Evolutionary conservation across 352 stramenopile genomes (phyloP), one percentile per base, ranked within the genome.

Genomic region (Phytophthora cactorum): DNA sequence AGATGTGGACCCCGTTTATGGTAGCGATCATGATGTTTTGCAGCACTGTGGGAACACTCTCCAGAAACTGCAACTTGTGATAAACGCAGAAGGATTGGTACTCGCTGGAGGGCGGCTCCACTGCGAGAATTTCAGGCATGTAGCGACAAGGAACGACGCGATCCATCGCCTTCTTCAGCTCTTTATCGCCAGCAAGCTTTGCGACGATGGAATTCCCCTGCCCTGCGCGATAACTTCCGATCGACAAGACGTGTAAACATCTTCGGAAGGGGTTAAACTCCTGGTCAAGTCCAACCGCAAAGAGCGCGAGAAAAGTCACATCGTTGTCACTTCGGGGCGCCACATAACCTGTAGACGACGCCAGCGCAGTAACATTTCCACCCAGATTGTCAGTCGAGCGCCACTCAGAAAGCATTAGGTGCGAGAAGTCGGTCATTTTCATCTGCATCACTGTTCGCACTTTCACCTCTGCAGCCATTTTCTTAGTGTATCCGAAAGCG

Each of bases 11-110:
- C 10, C 83, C 81, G 28, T 84, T 79, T 34, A 91, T 86, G 6
- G 84, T 91, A 10, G 77, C 79, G 12, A 92, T 46, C 77, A 92
- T 85, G 44, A 91, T 86, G 4, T 84, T 75, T 53, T 86, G 79
- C 5, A 92, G 65, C 29, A 90, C 52, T 15, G 69, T 84, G 8
- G 84, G 72, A 39, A 91, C 77, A 53, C 84, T 90, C 46, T 89
- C 81, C 17, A 91, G 57, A 29, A 77, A 75, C 27, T 78, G 67
- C 8, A 92, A 59, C 36, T 88, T 88, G 65, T 81, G 72, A 27
- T 72, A 63, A 28, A 45, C 22, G 39, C 67, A 84, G 14, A 88
- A 71, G 7, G 64, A 28, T n/a, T 75, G 32, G 34, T 85, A 89
- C 31, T 70, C 65, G 10, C 58, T 70, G 27, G 73, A 78, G 9